Percentiles rank a stretch among this genome's conserved stretches.
These are phyloP conservation scores for Fusarium humuli DNA, from an alignment of 2,329 filamentous ascomycete genomes.

Conservation along the genomic window DNA sequence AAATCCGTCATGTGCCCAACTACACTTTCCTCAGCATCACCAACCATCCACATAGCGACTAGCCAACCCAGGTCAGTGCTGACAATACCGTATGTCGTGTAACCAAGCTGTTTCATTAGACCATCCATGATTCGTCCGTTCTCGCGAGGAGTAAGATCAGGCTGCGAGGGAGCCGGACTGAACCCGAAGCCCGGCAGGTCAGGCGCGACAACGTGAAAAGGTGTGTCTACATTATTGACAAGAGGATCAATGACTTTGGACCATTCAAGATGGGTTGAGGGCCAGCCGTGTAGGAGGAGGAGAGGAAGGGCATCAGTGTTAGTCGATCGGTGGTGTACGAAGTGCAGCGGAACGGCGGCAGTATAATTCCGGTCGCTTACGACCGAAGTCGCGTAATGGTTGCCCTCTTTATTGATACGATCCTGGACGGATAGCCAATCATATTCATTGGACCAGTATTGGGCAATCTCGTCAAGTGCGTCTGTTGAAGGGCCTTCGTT, in stretches of 20 bases:
- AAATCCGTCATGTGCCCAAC: conserved; percentile 13
- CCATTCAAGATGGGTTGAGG: neutral
- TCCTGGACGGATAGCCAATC: neutral
- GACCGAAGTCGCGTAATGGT: neutral
- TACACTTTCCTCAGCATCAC: neutral
- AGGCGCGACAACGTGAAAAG: conserved; percentile 61
- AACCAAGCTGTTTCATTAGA: conserved; percentile 57
- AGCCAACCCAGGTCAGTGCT: conserved; percentile 47
- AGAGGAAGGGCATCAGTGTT: neutral
- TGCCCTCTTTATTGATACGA: neutral
- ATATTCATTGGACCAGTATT: conserved; percentile 1
- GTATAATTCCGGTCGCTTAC: neutral
- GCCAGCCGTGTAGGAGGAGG: conserved; percentile 1
- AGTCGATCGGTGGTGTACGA: neutral
- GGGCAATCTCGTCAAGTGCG: neutral
- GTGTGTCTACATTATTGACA: neutral
- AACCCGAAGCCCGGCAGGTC: conserved; percentile 59
- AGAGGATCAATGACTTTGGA: conserved; percentile 2
- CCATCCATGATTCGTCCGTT: conserved; percentile 50
- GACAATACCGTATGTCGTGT: conserved; percentile 48
- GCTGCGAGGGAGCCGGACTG: conserved; percentile 44
- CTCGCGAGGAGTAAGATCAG: conserved; percentile 49
- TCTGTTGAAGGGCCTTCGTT: neutral
- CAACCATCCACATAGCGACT: neutral
- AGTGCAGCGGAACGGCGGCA: neutral